Base-by-base conservation (phyloP, 2,329 filamentous ascomycete genomes). In the Xenosphaeropsis pyriputrescens region DNA sequence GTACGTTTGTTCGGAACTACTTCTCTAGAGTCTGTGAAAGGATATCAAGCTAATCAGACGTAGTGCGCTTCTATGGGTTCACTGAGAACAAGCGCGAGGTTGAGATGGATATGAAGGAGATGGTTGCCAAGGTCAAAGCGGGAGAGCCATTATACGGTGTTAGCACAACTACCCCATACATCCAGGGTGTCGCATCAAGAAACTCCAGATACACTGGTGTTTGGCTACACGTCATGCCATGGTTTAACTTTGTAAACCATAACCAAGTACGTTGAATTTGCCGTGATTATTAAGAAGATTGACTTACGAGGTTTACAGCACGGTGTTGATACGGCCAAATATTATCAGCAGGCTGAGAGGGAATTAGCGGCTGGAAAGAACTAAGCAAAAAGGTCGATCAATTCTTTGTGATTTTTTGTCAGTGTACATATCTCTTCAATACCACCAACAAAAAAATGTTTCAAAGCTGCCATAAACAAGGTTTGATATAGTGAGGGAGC, bases 201-300 rank as follows among this genome's bases (percentile, higher is more conserved):
- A 93, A 98, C 67, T 94, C 86, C 54, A 73, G 91, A 56, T 96
- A 94, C 68, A 79, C 84, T 29, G 81, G 82, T 31, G 68, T 91
- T 22, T 91, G 89, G 60, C 65, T 84, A 47, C 81, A 86, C 55
- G 75, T 89, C 39, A 65, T 98, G 40, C 88, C 89, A 30, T 96
- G 88, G 91, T 89, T 94, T 65, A 98, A 98, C 68, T 82, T 98
- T 63, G 89, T 94, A 55, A 96, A 98, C 63, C 91, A 98, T 63
- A 79, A 75, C 57, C 73, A 76, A 57, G 30, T 32, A 32, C 6
- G 30, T 32, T 32, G 16, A 14, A 8, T 5, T 12, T 15, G 30
- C 14, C 6, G 8, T 32, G 30, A 7, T 32, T 32, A 12, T 8
- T 32, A 3, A 9, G 30, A 13, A 15, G 30, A 26, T 26, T 26